These are phyloP conservation scores for Knoxdaviesia capensis DNA, from an alignment of 2,329 filamentous ascomycete genomes.

Conservation along the genomic window DNA sequence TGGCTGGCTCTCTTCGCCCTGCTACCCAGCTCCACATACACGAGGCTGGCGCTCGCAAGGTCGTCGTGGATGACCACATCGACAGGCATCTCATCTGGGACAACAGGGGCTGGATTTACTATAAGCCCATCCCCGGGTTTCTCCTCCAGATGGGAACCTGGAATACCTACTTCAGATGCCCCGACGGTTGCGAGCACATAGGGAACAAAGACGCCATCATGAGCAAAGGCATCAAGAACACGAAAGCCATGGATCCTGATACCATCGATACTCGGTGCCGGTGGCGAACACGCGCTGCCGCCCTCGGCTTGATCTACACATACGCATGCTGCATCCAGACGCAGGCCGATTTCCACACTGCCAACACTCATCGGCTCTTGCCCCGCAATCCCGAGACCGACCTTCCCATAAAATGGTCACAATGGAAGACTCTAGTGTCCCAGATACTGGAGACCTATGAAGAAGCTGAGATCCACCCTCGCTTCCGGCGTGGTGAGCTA, in stretches of 20 bases:
- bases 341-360: background rate
- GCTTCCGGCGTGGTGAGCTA: too few species aligned
- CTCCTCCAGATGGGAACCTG: too few species aligned
- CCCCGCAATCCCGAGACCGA: background rate
- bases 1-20: background rate
- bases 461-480: too few species aligned
- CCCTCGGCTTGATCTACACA: background rate
- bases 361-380: background rate
- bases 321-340: background rate
- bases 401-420: background rate
- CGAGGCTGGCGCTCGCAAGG: background rate
- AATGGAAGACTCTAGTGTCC: background rate
- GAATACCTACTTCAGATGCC: too few species aligned
- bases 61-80: background rate
- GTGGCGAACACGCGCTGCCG: background rate
- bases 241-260: too few species aligned
- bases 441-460: too few species aligned
- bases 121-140: background rate
- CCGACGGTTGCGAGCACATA: too few species aligned
- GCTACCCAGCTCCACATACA: background rate
- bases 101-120: background rate
- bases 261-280: background rate
- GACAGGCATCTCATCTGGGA: background rate
- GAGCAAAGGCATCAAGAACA: too few species aligned
- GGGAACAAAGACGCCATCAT: too few species aligned